Base-by-base conservation (phyloP, 768 basidiomycete genomes). In the Cubamyces sp. region DNA sequence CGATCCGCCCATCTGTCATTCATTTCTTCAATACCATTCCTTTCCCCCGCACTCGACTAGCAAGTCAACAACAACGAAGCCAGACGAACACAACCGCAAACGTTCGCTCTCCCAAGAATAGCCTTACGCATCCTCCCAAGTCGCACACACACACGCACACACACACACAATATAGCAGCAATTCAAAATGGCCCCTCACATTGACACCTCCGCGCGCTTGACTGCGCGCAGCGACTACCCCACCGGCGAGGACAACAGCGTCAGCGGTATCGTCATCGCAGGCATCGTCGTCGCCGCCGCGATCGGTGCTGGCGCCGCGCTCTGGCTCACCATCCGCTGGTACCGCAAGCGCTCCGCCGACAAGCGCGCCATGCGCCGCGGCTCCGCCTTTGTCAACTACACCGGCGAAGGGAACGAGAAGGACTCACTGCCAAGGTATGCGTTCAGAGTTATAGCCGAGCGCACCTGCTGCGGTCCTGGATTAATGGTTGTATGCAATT, bases 271-370 rank as follows among this genome's bases (percentile, higher is more conserved):
- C 21, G 77, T 80, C 66, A 80, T 87, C 50, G 82, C 74, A 55
- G 87, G 83, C 6, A 79, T 88, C 66, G 74, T 78, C 21, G 68
- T 85, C 6, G 82, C 77, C 26, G 80, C 74, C 19, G 73, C 76
- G 28, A 71, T 82, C 43, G 57, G 78, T 23, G 53, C 82, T 28
- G 74, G 69, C 42, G 61, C 84, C 42, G 66, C 60, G 46, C 12
- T 76, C 26, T 87, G 82, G 83, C 65, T 86, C 5, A 69, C 65
- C 39, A 66, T 84, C 40, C 75, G 74, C n/a, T 64, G 69, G 45
- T 75, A 74, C 57, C 78, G 84, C 47, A 78, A 78, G 64, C 72
- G 42, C 54, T 58, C 62, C 30, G 54, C 54, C 9, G 25, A 65
- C 40, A 67, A 66, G 66, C 58, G 66, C 65, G 64, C 42, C 23